Conservation (phyloP, 1,139 yeast genomes). For the Waltiozyma sp. region DNA sequence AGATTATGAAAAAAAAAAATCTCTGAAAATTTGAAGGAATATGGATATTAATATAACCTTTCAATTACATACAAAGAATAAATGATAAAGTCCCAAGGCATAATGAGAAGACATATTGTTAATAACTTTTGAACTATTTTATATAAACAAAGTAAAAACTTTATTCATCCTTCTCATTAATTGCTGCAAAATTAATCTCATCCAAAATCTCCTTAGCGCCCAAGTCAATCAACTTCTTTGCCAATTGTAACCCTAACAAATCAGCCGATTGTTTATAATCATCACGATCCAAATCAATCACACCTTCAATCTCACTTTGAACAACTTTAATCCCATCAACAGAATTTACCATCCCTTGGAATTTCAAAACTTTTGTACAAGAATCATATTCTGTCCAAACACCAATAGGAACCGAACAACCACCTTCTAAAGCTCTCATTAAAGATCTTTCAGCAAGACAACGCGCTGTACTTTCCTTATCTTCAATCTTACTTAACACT, state of each 20-base stretch:
- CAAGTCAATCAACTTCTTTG: constrained; percentile 49
- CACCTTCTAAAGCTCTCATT: constrained; percentile 88
- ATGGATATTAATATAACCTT: too few relatives aligned
- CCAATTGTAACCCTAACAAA: constrained; percentile 58
- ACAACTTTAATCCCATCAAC: constrained; percentile 72
- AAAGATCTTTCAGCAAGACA: constrained; percentile 88
- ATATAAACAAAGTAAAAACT: too few relatives aligned
- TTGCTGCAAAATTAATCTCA: constrained; percentile 61
- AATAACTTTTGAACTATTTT: too few relatives aligned
- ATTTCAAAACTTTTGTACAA: constrained; percentile 29
- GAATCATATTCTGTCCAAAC: constrained; percentile 53
- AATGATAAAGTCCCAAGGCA: too few relatives aligned
- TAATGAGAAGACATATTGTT: too few relatives aligned
- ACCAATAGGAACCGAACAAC: constrained; percentile 96
- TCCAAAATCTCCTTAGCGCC: constrained; percentile 85
- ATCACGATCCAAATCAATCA: constrained; percentile 12
- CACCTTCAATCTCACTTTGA: constrained; percentile 27
- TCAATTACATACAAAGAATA: too few relatives aligned
- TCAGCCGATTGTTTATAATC: constrained; percentile 50
- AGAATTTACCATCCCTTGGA: constrained; percentile 70
- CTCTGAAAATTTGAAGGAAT: too few relatives aligned
- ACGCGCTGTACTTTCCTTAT: constrained; percentile 55
- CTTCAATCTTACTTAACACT: constrained; percentile 54
- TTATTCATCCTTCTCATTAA: constrained; percentile 24
- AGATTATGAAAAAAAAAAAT: too few relatives aligned